Percentiles rank a stretch among this genome's conserved stretches.
These are phyloP conservation scores for Termitomyces sp. DNA, from an alignment of 1,284 basidiomycete genomes.

Conservation along the genomic window DNA sequence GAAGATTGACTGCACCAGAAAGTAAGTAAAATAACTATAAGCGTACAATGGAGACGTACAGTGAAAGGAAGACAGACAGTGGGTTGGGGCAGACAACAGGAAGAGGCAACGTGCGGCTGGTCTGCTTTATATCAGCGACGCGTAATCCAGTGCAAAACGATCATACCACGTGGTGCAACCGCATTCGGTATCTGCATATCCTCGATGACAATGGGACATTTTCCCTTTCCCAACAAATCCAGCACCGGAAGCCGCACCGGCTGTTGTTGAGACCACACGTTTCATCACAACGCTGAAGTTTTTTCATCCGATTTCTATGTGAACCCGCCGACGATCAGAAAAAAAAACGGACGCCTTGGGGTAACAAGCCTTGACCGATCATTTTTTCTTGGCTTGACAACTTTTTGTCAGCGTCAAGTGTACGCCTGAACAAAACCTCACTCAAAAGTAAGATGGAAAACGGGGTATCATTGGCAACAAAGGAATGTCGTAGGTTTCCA, in stretches of 20 bases:
- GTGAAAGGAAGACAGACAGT: constrained; percentile 1
- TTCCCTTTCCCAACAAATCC: not conserved
- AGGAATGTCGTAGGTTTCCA: constrained; percentile 3
- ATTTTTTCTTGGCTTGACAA: not conserved
- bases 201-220: not conserved
- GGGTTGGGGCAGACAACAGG: constrained; percentile 11
- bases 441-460: not conserved
- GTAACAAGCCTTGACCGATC: not conserved
- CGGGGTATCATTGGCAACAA: constrained; percentile 3
- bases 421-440: not conserved
- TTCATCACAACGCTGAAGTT: not conserved
- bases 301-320: not conserved
- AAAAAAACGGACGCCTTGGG: not conserved
- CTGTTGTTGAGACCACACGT: not conserved
- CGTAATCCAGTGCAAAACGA: constrained; percentile 31
- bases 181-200: not conserved
- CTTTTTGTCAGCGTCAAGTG: not conserved
- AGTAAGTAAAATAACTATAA: not conserved
- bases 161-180: constrained; percentile 15
- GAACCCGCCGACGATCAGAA: not conserved
- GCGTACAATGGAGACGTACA: constrained; percentile 6
- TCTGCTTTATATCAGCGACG: constrained; percentile 32
- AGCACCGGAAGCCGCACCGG: constrained; percentile 1
- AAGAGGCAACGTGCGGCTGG: constrained; percentile 16
- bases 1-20: constrained; percentile 7